phyloP scores from a whole-genome alignment of 495 filamentous ascomycete genomes.

The Corynascus novoguineensis region DNA sequence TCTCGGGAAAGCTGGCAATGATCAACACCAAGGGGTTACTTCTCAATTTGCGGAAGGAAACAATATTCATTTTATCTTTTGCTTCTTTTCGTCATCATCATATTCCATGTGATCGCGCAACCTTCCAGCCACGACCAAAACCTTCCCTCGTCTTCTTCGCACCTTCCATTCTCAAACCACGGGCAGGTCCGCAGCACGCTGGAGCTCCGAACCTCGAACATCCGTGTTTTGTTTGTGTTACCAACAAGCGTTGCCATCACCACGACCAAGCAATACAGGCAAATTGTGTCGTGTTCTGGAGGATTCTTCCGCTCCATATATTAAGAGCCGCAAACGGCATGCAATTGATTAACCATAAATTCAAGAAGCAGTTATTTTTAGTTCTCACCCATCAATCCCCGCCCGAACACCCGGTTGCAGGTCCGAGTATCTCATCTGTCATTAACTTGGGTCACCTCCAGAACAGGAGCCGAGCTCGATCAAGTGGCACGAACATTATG shows the following conservation, averaged over 20 bases:
- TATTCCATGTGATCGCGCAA: neutral
- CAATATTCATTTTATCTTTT: neutral
- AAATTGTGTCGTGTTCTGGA: neutral
- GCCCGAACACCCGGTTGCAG: conserved; percentile 11
- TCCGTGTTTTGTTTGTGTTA: conserved; percentile 9
- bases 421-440: neutral
- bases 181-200: neutral
- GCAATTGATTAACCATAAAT: conserved; percentile 10
- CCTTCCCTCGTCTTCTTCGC: neutral
- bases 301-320: conserved; percentile 7
- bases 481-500: too few species aligned
- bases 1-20: neutral
- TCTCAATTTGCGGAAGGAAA: neutral
- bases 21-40: neutral
- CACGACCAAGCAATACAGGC: neutral
- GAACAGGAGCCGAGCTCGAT: too few species aligned
- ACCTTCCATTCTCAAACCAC: conserved; percentile 11
- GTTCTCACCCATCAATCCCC: neutral
- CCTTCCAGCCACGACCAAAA: neutral
- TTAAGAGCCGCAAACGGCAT: neutral
- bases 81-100: neutral
- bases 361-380: conserved; percentile 10
- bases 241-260: conserved; percentile 1
- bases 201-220: neutral
- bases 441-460: too few species aligned